Evolutionary conservation across 2,329 filamentous ascomycete species (phyloP).

Genomic region (Pyrenochaeta sp.): DNA sequence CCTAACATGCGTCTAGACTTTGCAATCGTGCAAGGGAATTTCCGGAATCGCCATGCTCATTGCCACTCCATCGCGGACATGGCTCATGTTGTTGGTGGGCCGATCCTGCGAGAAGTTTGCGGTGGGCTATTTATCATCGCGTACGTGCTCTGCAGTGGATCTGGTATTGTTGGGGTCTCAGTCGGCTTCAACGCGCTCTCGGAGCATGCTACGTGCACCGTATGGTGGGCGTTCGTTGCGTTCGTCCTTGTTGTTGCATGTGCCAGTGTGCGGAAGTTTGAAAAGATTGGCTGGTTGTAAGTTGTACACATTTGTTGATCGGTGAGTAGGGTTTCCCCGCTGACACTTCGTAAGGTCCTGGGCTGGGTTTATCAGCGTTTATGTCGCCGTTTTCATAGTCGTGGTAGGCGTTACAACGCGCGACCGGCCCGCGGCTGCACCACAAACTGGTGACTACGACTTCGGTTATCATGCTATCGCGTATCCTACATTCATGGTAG

Average conservation of each 20-base stretch:
- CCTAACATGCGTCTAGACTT: conserved; percentile 44
- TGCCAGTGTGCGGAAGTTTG: conserved; percentile 66
- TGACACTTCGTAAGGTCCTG: conserved; percentile 52
- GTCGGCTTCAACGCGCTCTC: conserved; percentile 68
- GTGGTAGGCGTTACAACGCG: conserved; percentile 65
- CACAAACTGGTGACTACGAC: conserved; percentile 65
- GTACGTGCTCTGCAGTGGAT: conserved; percentile 64
- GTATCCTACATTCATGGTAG: conserved; percentile 64
- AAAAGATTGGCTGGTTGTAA: conserved; percentile 64
- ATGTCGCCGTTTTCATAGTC: conserved; percentile 64
- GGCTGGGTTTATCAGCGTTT: conserved; percentile 66
- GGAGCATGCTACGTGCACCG: conserved; percentile 66
- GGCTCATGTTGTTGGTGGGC: conserved; percentile 63
- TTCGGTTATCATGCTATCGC: conserved; percentile 66
- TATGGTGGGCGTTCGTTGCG: conserved; percentile 65
- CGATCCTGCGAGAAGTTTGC: conserved; percentile 59
- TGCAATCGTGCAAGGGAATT: conserved; percentile 59
- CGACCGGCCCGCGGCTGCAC: conserved; percentile 65
- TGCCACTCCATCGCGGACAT: conserved; percentile 65
- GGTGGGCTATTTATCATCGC: conserved; percentile 65
- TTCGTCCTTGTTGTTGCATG: conserved; percentile 59
- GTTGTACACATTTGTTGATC: not conserved
- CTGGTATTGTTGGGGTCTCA: conserved; percentile 67
- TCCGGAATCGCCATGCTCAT: conserved; percentile 58
- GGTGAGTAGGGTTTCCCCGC: not conserved